Conservation (phyloP, 2,329 filamentous ascomycete genomes). For the Cercospora zeae-maydis region DNA sequence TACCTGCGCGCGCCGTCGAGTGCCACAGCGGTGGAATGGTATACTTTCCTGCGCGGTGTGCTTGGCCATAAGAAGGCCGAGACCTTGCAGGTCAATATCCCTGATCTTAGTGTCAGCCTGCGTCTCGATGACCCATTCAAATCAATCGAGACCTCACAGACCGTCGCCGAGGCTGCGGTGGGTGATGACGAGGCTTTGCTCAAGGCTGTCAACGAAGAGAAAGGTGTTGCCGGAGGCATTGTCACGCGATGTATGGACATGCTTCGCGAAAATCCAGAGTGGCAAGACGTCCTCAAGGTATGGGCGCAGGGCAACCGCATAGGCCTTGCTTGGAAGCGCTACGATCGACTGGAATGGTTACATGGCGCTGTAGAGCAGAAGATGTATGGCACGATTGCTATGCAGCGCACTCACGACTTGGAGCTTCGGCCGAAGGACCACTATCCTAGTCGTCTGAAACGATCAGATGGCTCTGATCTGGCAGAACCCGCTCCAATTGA, state of each 20-base stretch:
- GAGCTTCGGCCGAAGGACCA: conserved; percentile 63
- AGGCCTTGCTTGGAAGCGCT: conserved; percentile 66
- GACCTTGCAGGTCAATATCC: conserved; percentile 59
- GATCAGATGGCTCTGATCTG: conserved; percentile 44
- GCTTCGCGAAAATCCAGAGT: conserved; percentile 55
- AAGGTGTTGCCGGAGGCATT: conserved; percentile 55
- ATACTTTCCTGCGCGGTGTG: conserved; percentile 59
- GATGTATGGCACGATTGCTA: conserved; percentile 67
- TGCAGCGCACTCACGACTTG: conserved; percentile 63
- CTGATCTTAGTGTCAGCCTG: conserved; percentile 59
- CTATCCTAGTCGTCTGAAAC: conserved; percentile 54
- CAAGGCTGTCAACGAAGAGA: conserved; percentile 50
- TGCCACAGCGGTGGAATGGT: conserved; percentile 64
- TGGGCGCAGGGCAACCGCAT: conserved; percentile 59
- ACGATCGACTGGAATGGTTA: conserved; percentile 66
- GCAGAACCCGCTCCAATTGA: conserved; percentile 61
- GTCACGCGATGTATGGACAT: conserved; percentile 58
- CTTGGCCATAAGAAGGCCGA: conserved; percentile 57
- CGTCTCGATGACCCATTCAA: conserved; percentile 59
- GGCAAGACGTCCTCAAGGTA: conserved; percentile 56
- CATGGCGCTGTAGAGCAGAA: conserved; percentile 62
- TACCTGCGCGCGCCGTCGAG: conserved; percentile 61
- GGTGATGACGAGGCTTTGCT: conserved; percentile 47
- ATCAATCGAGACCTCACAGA: conserved; percentile 46
- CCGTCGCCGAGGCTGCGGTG: conserved; percentile 42